phyloP scores from a whole-genome alignment of 2,329 filamentous ascomycete genomes.

The Diaporthe nobilis region DNA sequence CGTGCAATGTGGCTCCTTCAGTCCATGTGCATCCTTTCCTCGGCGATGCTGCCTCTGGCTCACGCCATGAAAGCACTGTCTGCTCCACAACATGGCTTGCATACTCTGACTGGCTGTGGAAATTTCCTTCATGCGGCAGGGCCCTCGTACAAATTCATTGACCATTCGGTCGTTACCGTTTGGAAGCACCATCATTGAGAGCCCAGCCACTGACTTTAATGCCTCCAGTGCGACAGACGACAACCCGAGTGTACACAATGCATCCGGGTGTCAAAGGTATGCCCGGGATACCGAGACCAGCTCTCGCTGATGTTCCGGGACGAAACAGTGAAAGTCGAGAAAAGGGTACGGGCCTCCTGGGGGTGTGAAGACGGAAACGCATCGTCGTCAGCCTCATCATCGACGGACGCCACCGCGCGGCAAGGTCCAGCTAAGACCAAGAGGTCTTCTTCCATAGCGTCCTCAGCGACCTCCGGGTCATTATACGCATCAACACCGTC shows the following conservation, averaged over 20 bases:
- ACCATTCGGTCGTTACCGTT: too few species aligned
- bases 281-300: slow-evolving; percentile 75
- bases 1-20: neutral
- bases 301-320: slow-evolving; percentile 76
- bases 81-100: neutral
- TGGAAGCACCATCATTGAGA: neutral
- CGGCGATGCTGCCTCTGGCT: neutral
- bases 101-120: neutral
- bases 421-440: slow-evolving; percentile 12
- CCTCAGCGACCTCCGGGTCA: slow-evolving; percentile 38
- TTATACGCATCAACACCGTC: slow-evolving; percentile 34
- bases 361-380: slow-evolving; percentile 49
- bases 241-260: slow-evolving; percentile 75
- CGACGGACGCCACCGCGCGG: slow-evolving; percentile 27
- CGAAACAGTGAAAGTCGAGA: slow-evolving; percentile 74
- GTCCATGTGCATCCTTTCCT: neutral
- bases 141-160: neutral
- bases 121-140: neutral
- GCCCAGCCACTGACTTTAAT: slow-evolving; percentile 29
- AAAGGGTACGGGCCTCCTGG: slow-evolving; percentile 69
- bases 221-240: slow-evolving; percentile 70
- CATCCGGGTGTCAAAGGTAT: slow-evolving; percentile 70
- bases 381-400: slow-evolving; percentile 45
- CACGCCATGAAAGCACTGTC: neutral
- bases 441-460: slow-evolving; percentile 39